phyloP scores from a whole-genome alignment of 345 rosid genomes.

The Populus deltoides region DNA sequence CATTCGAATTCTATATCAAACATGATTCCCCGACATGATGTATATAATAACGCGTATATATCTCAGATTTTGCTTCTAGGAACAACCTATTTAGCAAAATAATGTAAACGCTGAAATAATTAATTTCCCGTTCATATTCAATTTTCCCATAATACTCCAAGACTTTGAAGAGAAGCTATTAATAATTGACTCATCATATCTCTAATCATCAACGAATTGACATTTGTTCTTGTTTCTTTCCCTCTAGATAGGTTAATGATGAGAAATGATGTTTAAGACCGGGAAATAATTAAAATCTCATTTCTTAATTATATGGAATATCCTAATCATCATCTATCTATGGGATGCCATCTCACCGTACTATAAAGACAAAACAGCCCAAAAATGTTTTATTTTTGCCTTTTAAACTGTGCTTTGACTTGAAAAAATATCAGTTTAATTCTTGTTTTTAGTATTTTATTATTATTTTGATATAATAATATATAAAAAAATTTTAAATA shows the following conservation, averaged over 20 bases:
- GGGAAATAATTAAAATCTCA: neutral
- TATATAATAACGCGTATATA: neutral
- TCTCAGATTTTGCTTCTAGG: neutral
- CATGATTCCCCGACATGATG: too few species aligned
- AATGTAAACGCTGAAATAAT: neutral
- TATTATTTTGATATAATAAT: too few species aligned
- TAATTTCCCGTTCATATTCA: neutral
- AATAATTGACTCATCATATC: neutral
- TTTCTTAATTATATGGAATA: neutral
- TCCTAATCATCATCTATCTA: too few species aligned
- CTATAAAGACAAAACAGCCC: neutral
- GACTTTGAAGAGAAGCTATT: neutral
- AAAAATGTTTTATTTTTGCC: too few species aligned
- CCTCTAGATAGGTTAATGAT: neutral
- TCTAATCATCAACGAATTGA: neutral
- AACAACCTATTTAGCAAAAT: neutral
- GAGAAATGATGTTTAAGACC: neutral
- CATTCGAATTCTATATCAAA: too few species aligned
- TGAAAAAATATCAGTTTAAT: too few species aligned
- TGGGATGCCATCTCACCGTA: neutral
- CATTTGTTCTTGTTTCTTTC: neutral
- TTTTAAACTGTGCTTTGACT: too few species aligned
- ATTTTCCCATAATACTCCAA: neutral
- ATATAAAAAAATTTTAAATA: too few species aligned
- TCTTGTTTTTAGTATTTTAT: too few species aligned